Evolutionary conservation across 768 basidiomycete genomes (phyloP), one percentile per base, ranked within the genome.

Genomic region (Mycena capillaripes): DNA sequence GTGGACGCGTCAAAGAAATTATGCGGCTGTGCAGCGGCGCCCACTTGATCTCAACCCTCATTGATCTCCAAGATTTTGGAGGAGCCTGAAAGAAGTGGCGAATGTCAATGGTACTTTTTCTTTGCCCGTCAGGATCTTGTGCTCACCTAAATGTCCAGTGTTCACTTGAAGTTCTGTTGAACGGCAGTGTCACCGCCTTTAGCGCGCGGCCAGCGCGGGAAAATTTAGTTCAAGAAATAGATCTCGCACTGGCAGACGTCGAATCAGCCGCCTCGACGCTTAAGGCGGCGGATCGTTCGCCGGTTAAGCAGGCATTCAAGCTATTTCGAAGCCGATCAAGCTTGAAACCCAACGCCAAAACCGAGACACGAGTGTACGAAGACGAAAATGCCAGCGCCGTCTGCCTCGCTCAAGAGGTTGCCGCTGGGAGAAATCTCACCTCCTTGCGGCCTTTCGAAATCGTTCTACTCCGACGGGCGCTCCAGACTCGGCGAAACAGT

Each of bases 401-500:
- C 32, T 32, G 44, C 10, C 48, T 71, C 4, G 58, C 58, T 16
- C 36, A 42, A 14, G 70, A 71, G 0, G 29, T 59, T 29, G 23
- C 38, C 48, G 42, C 64, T 11, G 70, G 64, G 29, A 3, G 57
- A 4, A 19, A 27, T 29, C 38, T 71, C 1, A 7, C n/a, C 10
- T 60, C 63, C 16, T 42, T 71, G 10, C 48, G 32, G 25, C 34
- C 7, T 14, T 21, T 16, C n/a, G 58, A 71, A 48, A 14, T 71
- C 53, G 21, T 19, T 12, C 63, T 71, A 1, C 70, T 71, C 50
- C 70, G 32, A 12, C 63, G 56, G 7, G 63, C 57, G 29, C 70
- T 71, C 5, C 48, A 40, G n/a, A 57, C 58, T 4, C 63, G 64
- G 10, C 46, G 70, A 29, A 71, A 71, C 16, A 71, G 70, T n/a